Percentiles rank a stretch among this genome's conserved stretches.
These are phyloP conservation scores for Eucalyptus leucophloia DNA, from an alignment of 345 rosid genomes.

Conservation along the genomic window DNA sequence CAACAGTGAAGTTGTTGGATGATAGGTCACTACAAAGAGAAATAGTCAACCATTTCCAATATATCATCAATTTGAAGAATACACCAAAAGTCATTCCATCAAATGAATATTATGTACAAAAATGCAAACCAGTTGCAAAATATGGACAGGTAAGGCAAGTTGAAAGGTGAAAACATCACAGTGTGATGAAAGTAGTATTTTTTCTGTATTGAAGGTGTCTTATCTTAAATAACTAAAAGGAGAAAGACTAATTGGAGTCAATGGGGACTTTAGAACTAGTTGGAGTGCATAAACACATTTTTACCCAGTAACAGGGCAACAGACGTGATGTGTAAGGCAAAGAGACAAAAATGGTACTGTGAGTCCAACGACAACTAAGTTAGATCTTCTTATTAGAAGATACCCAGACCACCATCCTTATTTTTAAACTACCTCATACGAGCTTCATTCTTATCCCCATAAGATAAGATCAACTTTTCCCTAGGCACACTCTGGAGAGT, in stretches of 20 bases:
- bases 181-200: not conserved
- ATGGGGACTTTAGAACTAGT: not conserved
- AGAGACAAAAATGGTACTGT: too few species aligned
- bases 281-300: not conserved
- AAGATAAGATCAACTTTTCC: too few species aligned
- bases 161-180: not conserved
- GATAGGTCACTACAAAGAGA: conserved; percentile 19
- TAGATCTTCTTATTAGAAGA: too few species aligned
- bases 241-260: not conserved
- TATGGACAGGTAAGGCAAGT: not conserved
- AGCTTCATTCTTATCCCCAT: too few species aligned
- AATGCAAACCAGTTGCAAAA: not conserved
- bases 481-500: too few species aligned
- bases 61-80: not conserved
- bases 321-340: too few species aligned
- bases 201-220: not conserved
- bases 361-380: too few species aligned
- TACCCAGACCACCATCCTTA: too few species aligned
- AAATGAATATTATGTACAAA: not conserved
- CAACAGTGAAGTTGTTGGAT: conserved; percentile 8
- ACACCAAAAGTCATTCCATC: not conserved
- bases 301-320: not conserved
- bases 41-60: not conserved
- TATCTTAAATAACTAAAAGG: not conserved
- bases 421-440: too few species aligned